Base-by-base conservation (phyloP, 768 basidiomycete genomes). In the Termitomyces heimii region DNA sequence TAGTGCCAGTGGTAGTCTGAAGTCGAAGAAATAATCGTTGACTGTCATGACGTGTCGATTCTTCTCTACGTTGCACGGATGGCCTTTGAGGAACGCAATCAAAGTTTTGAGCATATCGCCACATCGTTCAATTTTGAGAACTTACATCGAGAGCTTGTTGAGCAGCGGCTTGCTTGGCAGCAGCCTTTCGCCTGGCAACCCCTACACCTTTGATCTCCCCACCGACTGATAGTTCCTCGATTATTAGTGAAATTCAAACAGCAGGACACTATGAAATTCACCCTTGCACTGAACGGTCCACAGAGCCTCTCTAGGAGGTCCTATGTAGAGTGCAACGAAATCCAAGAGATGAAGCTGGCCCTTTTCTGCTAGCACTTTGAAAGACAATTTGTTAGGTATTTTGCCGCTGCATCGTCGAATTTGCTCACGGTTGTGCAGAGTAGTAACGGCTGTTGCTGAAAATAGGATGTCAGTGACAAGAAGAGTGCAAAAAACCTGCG, bases 201-300 rank as follows among this genome's bases (percentile, higher is more conserved):
- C 76, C 83, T 14, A 70, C 72, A 28, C 83, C 85, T 66, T 73
- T 75, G 9, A 74, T 69, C 55, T 74, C 68, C 4, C 77, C 81
- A 31, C 68, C 62, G 43, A 85, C 85, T 86, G n/a, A 56, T 6
- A 20, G 57, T 9, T 51, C 51, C 40, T 8, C 14, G 7, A 32
- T 46, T 62, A 52, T 51, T 59, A 54, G 55, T 39, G 18, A 18
- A 34, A 32, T 10, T 22, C 13, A 20, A 7, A 49, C 49, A 28
- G 12, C 14, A 22, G 48, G 51, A 53, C 22, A 22, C 26, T 31
- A 13, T 18, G 5, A 32, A 5, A 6, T 81, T 62, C 60, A 85
- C 86, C 72, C 70, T 81, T 85, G 68, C 83, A 86, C 26, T 75
- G 66, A 20, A 74, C 67, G 12, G 74, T 81, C 85, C 85, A 88